A percentile compares a stretch with the other conserved stretches of the same genome.
phyloP scores from a whole-genome alignment of 2,329 filamentous ascomycete genomes.

The Ophiobolus disseminans region DNA sequence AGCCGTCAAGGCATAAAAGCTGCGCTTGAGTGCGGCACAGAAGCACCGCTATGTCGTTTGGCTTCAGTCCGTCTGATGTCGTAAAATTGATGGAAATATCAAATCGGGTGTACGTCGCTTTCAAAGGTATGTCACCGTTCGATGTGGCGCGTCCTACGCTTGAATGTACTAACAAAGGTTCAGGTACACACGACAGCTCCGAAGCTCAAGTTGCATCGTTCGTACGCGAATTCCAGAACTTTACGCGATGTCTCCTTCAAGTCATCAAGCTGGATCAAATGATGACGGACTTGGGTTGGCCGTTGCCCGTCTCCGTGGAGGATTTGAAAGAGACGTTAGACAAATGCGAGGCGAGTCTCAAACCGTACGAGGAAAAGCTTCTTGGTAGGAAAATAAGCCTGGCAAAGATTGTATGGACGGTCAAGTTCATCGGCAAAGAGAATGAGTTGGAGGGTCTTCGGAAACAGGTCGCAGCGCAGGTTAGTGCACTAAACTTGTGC shows the following conservation, averaged over 20 bases:
- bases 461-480: conserved; percentile 39
- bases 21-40: conserved; percentile 40
- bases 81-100: conserved; percentile 43
- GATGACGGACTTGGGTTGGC: conserved; percentile 43
- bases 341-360: conserved; percentile 36
- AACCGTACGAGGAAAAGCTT: conserved; percentile 38
- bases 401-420: conserved; percentile 38
- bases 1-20: conserved; percentile 13
- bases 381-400: conserved; percentile 42
- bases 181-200: conserved; percentile 46
- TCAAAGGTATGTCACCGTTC: conserved; percentile 33
- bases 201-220: conserved; percentile 41
- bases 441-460: conserved; percentile 40
- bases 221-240: conserved; percentile 39
- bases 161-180: conserved; percentile 11
- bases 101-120: conserved; percentile 41
- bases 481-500: conserved; percentile 41
- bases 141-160: background rate
- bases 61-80: conserved; percentile 39
- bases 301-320: conserved; percentile 37
- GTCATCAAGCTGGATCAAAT: conserved; percentile 36
- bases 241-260: conserved; percentile 38
- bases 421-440: conserved; percentile 44
- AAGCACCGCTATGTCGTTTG: conserved; percentile 37
- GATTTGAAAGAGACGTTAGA: conserved; percentile 42